phyloP scores from a whole-genome alignment of 1,139 yeast genomes.

The Protomyces macrosporus region DNA sequence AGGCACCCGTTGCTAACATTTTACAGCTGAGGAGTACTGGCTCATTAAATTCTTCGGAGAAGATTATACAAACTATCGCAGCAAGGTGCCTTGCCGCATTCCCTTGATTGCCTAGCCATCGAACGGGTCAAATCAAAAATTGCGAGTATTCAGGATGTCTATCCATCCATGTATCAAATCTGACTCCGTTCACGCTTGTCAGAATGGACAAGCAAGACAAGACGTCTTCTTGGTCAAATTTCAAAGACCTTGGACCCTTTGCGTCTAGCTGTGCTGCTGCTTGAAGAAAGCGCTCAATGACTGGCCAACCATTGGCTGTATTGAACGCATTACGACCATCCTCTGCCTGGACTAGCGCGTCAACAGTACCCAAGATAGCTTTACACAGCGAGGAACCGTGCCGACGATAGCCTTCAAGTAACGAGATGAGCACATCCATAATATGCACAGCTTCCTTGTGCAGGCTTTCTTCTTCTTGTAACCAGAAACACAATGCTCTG shows the following conservation, averaged over 20 bases:
- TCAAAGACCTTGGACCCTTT: too few species aligned
- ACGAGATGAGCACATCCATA: slow-evolving; percentile 16
- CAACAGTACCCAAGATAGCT: slow-evolving; percentile 17
- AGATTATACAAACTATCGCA: slow-evolving; percentile 53
- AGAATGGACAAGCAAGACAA: background rate
- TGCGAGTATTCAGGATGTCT: background rate
- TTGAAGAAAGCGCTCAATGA: background rate
- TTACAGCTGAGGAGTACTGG: slow-evolving; percentile 24
- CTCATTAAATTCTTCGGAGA: slow-evolving; percentile 56
- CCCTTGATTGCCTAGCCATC: slow-evolving; percentile 48
- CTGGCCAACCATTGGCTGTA: slow-evolving; percentile 3
- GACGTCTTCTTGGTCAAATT: background rate
- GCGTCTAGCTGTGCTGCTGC: too few species aligned
- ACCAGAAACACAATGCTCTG: slow-evolving; percentile 4
- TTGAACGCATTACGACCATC: slow-evolving; percentile 14
- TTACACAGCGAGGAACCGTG: slow-evolving; percentile 5
- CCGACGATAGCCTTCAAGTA: background rate
- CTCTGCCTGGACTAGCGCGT: slow-evolving; percentile 10
- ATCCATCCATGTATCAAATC: background rate
- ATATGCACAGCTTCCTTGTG: slow-evolving; percentile 7
- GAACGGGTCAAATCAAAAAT: too few species aligned
- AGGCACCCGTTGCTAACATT: background rate
- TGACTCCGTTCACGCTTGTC: background rate
- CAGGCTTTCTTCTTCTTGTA: slow-evolving; percentile 16
- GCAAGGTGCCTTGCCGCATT: slow-evolving; percentile 52